Conservation (phyloP, 306 rosid species). For the Sicyos edulis region DNA sequence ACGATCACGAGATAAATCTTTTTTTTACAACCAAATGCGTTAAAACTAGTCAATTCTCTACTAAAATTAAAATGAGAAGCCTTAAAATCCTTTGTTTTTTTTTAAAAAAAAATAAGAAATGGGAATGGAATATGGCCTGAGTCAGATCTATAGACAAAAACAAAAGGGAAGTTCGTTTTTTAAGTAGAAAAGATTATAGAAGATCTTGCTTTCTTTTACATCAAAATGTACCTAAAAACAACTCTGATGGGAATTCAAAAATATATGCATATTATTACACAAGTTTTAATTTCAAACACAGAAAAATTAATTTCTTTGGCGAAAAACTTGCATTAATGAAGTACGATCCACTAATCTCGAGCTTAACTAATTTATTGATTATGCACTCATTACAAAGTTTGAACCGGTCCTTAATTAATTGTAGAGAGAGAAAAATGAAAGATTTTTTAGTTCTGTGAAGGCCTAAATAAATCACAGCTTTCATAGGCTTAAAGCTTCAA, state of each 20-base stretch:
- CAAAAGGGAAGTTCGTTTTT: constrained; percentile 1
- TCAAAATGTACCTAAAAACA: constrained; percentile 14
- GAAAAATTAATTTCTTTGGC: background rate
- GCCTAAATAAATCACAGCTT: background rate
- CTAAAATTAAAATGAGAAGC: too few relatives aligned
- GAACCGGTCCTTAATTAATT: background rate
- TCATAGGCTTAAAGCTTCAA: too few relatives aligned
- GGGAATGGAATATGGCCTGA: background rate
- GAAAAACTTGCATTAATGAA: too few relatives aligned
- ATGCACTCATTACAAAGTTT: constrained; percentile 9
- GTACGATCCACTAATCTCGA: constrained; percentile 4
- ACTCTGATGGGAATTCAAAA: background rate
- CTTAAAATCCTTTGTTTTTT: too few relatives aligned
- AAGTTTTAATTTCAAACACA: background rate
- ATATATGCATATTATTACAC: background rate
- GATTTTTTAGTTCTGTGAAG: background rate
- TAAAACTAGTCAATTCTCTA: too few relatives aligned
- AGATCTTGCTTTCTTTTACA: constrained; percentile 5
- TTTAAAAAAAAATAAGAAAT: background rate
- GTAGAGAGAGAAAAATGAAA: constrained; percentile 5
- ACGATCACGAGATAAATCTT: too few relatives aligned
- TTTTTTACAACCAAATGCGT: too few relatives aligned
- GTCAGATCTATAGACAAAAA: constrained; percentile 15
- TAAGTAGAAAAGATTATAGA: background rate
- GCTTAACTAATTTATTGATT: background rate